These are phyloP conservation scores for Xylona heveae DNA, from an alignment of 495 filamentous ascomycete species.

Conservation along the genomic window DNA sequence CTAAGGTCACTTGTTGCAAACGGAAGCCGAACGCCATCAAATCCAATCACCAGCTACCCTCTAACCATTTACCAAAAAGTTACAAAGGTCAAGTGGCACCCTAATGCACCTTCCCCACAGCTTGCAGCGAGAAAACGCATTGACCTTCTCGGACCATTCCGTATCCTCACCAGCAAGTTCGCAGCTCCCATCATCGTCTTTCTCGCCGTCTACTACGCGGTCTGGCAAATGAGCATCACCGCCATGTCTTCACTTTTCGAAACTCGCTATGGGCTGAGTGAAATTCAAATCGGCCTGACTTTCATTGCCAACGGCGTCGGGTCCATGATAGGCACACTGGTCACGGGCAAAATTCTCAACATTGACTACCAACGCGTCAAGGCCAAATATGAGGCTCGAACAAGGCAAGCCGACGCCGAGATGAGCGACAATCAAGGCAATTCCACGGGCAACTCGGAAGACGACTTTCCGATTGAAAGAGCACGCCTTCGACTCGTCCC, in stretches of 20 bases:
- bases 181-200: slow-evolving; percentile 26
- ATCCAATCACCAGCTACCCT: slow-evolving; percentile 15
- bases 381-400: slow-evolving; percentile 9
- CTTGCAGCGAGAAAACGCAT: slow-evolving; percentile 12
- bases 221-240: slow-evolving; percentile 35
- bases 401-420: slow-evolving; percentile 4
- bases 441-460: slow-evolving; percentile 4
- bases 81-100: slow-evolving; percentile 9
- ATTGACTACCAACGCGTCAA: slow-evolving; percentile 19
- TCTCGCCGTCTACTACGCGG: slow-evolving; percentile 27
- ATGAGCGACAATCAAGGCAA: not conserved
- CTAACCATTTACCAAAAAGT: slow-evolving; percentile 15
- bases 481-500: slow-evolving; percentile 17
- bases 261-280: slow-evolving; percentile 18
- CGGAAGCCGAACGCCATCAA: slow-evolving; percentile 16
- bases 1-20: slow-evolving; percentile 29
- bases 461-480: slow-evolving; percentile 18
- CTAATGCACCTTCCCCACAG: slow-evolving; percentile 4
- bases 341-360: slow-evolving; percentile 24
- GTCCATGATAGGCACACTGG: slow-evolving; percentile 25
- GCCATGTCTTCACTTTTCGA: slow-evolving; percentile 29
- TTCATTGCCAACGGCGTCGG: slow-evolving; percentile 30
- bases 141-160: slow-evolving; percentile 21
- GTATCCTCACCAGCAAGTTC: slow-evolving; percentile 22
- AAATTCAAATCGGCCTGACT: slow-evolving; percentile 26